phyloP scores from a whole-genome alignment of 495 filamentous ascomycete genomes.

The Neurospora tetraspora region DNA sequence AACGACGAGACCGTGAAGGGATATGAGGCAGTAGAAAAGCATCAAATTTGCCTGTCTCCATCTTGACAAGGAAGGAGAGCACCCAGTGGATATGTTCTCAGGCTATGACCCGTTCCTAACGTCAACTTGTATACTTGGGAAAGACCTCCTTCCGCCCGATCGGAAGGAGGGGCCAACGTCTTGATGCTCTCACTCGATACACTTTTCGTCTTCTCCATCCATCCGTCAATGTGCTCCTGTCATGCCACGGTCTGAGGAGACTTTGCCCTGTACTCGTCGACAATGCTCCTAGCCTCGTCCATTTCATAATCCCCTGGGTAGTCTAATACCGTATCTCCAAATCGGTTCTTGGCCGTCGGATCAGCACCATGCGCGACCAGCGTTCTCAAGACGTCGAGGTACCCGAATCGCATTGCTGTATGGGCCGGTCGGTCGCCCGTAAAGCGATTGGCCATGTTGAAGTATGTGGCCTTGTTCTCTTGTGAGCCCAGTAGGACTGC shows the following conservation, averaged over 20 bases:
- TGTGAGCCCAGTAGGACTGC: slow-evolving; percentile 9
- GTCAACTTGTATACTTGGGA: too few relatives aligned
- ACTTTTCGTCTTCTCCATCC: background rate
- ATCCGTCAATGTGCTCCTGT: background rate
- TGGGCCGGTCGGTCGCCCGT: slow-evolving; percentile 19
- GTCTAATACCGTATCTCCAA: slow-evolving; percentile 18
- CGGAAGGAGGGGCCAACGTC: background rate
- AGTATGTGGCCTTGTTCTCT: slow-evolving; percentile 10
- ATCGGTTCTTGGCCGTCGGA: slow-evolving; percentile 20
- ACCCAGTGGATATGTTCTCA: background rate
- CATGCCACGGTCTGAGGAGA: background rate
- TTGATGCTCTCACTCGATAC: background rate
- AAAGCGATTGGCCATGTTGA: slow-evolving; percentile 24
- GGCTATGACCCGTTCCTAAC: too few relatives aligned
- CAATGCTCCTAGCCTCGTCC: slow-evolving; percentile 13
- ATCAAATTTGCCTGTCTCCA: background rate
- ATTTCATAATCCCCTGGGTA: slow-evolving; percentile 18
- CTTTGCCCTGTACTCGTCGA: slow-evolving; percentile 9
- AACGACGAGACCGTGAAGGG: background rate
- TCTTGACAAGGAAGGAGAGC: background rate
- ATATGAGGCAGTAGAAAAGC: background rate
- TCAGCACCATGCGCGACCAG: slow-evolving; percentile 20
- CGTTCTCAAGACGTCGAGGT: slow-evolving; percentile 11
- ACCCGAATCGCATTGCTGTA: slow-evolving; percentile 21
- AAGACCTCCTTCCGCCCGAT: too few relatives aligned